phyloP scores from a whole-genome alignment of 495 filamentous ascomycete species.

The Trichocladium antarcticum region DNA sequence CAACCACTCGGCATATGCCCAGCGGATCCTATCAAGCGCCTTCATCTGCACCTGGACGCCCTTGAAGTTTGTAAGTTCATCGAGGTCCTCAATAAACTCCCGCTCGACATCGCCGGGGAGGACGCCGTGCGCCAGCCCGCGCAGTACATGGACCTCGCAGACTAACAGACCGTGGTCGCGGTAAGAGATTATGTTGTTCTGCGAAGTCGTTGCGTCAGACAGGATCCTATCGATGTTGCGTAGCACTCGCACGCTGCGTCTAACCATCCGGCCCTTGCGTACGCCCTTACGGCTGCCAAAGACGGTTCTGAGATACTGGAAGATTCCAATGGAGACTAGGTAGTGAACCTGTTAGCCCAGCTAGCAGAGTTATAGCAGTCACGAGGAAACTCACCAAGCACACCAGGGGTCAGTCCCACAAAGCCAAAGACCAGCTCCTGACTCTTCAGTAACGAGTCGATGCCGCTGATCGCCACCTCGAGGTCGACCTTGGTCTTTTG shows the following conservation, averaged over 20 bases:
- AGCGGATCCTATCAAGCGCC: constrained; percentile 70
- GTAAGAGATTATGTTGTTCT: constrained; percentile 61
- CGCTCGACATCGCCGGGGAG: constrained; percentile 60
- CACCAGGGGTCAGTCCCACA: constrained; percentile 79
- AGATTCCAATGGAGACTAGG: constrained; percentile 58
- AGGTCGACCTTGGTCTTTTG: constrained; percentile 99
- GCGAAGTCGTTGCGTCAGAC: constrained; percentile 48
- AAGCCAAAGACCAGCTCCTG: constrained; percentile 97
- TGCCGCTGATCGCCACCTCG: constrained; percentile 88
- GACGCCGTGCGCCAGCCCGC: constrained; percentile 49
- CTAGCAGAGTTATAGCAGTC: background rate
- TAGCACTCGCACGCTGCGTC: constrained; percentile 59
- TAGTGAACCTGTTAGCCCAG: constrained; percentile 9
- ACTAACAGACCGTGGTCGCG: constrained; percentile 84
- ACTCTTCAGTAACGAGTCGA: constrained; percentile 83
- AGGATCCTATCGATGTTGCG: constrained; percentile 81
- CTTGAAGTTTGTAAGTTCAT: constrained; percentile 69
- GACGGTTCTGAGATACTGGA: constrained; percentile 57
- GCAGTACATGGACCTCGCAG: constrained; percentile 74
- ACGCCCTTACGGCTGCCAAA: constrained; percentile 59
- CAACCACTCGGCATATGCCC: constrained; percentile 75
- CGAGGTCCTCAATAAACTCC: constrained; percentile 76
- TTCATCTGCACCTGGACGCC: constrained; percentile 62
- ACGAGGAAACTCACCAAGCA: constrained; percentile 39
- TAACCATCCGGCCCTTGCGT: constrained; percentile 45